Base-by-base conservation (phyloP, 2,329 filamentous ascomycete species). In the Xylariomycetidae sp. region DNA sequence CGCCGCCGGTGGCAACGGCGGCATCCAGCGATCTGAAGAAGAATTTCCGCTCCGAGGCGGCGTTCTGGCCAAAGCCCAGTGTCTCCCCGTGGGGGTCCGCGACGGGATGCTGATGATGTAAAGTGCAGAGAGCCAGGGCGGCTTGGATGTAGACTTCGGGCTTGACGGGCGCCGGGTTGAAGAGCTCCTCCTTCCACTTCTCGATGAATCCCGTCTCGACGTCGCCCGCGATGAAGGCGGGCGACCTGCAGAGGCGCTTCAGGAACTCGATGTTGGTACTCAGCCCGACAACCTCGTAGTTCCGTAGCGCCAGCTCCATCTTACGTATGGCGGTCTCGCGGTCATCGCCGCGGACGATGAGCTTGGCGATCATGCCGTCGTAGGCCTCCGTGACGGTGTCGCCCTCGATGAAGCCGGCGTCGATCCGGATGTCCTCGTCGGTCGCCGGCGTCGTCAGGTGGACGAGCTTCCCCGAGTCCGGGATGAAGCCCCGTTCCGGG, bases 341-440 rank as follows among this genome's bases (percentile, higher is more conserved):
- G 36, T 83, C 83, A 12, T 78, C 74, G 1, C 86, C 92, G 37
- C 86, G 78, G 5, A 97, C 88, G 49, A 98, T 98, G 33, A 98
- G 75, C 64, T 98, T 98, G 27, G 92, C 87, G 47, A 98, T 95
- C 92, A 98, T 98, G 17, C 92, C 92, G 50, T 98, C 92, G 60
- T 98, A 98, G 34, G 92, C 86, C 38, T 90, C 87, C 0, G 89
- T 94, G 3, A 98, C 86, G 42, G 88, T 87, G 56, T 95, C 90
- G 16, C 92, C 92, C 47, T 88, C 74, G 17, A 89, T 77, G 57
- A 97, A 97, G 2, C 92, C 92, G 28, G 89, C 88, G 53, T 98
- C 92, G 45, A 98, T 88, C 25, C 92, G 81, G 19, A 97, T 76
- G 43, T 88, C 84, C 1, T 82, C 72, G 23, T 78, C 74, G 5